phyloP scores from a whole-genome alignment of 305 asterid genomes.

The Rubia tinctorum region DNA sequence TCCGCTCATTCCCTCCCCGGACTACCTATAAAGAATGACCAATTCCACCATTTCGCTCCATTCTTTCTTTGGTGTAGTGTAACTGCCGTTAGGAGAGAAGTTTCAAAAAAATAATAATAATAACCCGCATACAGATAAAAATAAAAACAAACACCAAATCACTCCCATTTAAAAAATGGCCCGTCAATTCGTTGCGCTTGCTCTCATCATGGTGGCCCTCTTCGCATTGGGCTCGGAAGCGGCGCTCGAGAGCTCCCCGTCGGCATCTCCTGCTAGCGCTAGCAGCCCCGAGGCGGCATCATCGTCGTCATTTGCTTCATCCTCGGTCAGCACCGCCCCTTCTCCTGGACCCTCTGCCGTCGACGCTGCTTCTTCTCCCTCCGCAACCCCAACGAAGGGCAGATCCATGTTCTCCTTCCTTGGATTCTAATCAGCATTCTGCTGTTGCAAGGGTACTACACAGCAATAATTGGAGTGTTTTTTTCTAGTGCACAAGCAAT shows the following conservation, averaged over 20 bases:
- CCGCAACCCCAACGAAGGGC: not conserved
- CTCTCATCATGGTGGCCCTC: conserved; percentile 4
- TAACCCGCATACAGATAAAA: not conserved
- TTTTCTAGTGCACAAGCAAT: not conserved
- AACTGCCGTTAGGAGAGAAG: not conserved
- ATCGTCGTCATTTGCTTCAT: not conserved
- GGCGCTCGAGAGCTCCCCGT: not conserved
- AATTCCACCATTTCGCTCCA: not conserved
- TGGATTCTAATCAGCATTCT: not conserved
- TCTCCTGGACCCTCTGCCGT: not conserved
- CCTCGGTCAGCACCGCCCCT: not conserved
- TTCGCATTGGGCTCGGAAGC: not conserved
- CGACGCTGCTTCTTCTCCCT: not conserved
- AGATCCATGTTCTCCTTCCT: not conserved
- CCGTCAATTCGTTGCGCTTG: not conserved
- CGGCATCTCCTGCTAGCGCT: not conserved
- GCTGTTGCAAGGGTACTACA: no score
- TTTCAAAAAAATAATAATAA: not conserved
- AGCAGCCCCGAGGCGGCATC: not conserved
- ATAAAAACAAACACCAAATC: not conserved
- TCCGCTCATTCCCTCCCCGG: not conserved
- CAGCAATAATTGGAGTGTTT: not conserved
- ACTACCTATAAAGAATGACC: not conserved
- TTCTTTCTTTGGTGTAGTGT: not conserved
- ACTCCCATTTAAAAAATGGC: not conserved